These are phyloP conservation scores for Penicillium polonicum DNA, from an alignment of 2,329 filamentous ascomycete genomes.

Conservation along the genomic window DNA sequence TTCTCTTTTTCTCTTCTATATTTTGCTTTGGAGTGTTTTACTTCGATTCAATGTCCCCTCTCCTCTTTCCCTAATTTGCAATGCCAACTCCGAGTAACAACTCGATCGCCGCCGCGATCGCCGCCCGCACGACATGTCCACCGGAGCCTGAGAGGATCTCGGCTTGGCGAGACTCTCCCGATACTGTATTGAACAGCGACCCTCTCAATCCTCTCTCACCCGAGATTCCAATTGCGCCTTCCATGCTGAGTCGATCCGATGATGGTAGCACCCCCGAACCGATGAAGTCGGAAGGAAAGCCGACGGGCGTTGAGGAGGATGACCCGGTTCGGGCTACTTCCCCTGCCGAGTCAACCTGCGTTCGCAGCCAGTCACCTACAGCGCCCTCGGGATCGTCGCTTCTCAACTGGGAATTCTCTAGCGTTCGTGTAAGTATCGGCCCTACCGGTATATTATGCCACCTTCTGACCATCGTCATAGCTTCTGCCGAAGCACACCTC, in stretches of 20 bases:
- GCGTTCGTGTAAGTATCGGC: slow-evolving; percentile 51
- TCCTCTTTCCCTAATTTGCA: slow-evolving; percentile 34
- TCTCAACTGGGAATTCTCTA: slow-evolving; percentile 56
- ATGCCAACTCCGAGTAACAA: slow-evolving; percentile 53
- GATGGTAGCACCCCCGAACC: slow-evolving; percentile 28
- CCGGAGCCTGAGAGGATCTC: slow-evolving; percentile 44
- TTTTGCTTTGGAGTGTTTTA: slow-evolving; percentile 14
- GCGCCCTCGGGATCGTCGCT: slow-evolving; percentile 45
- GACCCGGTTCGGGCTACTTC: slow-evolving; percentile 37
- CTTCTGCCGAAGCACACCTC: slow-evolving; percentile 76
- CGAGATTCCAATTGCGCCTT: slow-evolving; percentile 24
- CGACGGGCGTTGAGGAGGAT: slow-evolving; percentile 32
- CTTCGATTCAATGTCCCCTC: slow-evolving; percentile 37
- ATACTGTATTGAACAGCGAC: slow-evolving; percentile 26
- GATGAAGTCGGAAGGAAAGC: slow-evolving; percentile 30
- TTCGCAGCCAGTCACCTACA: slow-evolving; percentile 29
- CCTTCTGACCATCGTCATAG: slow-evolving; percentile 45
- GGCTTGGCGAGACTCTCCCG: slow-evolving; percentile 35
- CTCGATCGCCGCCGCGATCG: slow-evolving; percentile 46
- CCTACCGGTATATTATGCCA: slow-evolving; percentile 1
- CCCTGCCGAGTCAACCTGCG: slow-evolving; percentile 34
- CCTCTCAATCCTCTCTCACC: slow-evolving; percentile 29
- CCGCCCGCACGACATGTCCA: slow-evolving; percentile 49
- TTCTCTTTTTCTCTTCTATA: background rate
- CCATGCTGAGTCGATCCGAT: slow-evolving; percentile 29